Base-by-base conservation (phyloP, 2,329 filamentous ascomycete genomes). In the Zymoseptoria ardabiliae region DNA sequence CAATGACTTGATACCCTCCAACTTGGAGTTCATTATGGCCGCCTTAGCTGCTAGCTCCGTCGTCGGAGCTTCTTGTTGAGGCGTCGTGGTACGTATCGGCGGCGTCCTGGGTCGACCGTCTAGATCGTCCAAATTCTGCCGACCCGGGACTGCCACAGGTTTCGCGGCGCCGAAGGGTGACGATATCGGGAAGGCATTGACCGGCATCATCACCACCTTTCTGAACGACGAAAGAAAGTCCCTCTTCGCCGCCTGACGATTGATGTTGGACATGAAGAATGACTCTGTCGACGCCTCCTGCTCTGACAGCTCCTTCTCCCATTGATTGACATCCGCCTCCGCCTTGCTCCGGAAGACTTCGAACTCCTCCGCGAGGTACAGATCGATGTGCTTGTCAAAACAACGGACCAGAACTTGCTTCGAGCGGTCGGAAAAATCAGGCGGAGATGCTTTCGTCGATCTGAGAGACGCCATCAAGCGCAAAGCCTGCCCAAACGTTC, bases 171-270 rank as follows among this genome's bases (percentile, higher is more conserved):
- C 81, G 69, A 85, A 90, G 4, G 68, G 66, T 25, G 60, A 64
- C 13, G 56, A 56, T 13, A 64, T 56, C 57, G 81, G 81, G n/a
- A 78, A 84, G 79, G 91, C 93, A 56, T 90, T 96, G 54, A 99
- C 93, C 2, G 94, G 94, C 86, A 96, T 95, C 92, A 99, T 97
- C 65, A 99, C 90, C 8, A 99, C 94, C 74, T 97, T 97, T 71
- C 91, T 97, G 80, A 99, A 99, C 0, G 92, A 96, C 52, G 87
- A 94, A 62, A 99, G 73, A 69, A 99, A 99, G 72, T 99, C 94
- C 66, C 91, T 90, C 76, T 99, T 99, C 64, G 95, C 94, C 0
- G 91, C 94, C 72, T 96, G 91, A 23, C 94, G 84, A 71, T 93
- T 97, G 70, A 97, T 85, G 72, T 91, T 97, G 22, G 88, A 89